Conservation (phyloP, 208 protist species). For the Crithidia sp. region DNA sequence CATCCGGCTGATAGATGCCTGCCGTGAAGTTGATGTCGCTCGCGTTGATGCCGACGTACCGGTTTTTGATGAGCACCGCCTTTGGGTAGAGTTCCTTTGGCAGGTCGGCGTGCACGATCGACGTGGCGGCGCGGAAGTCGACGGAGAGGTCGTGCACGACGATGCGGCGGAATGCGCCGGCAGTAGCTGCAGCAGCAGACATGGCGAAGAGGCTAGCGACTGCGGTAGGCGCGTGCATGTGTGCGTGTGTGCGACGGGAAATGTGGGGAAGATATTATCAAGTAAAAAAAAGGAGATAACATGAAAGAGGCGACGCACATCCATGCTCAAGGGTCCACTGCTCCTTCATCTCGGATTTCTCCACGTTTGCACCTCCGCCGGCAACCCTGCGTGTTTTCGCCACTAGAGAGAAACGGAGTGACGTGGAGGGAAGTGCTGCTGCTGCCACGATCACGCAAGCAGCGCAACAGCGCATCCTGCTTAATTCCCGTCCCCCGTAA, state of each 20-base stretch:
- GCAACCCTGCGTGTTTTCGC: no score
- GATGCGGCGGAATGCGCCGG: slow-evolving; percentile 60
- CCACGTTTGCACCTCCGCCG: no score
- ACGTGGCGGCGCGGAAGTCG: slow-evolving; percentile 65
- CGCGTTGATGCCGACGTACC: slow-evolving; percentile 87
- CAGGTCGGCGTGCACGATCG: slow-evolving; percentile 43
- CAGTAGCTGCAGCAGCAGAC: slow-evolving; percentile 11
- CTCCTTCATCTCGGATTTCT: no score
- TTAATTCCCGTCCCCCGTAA: no score
- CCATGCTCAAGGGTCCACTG: no score
- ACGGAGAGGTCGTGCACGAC: slow-evolving; percentile 68
- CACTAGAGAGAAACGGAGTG: no score
- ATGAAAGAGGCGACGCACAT: no score
- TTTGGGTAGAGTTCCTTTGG: slow-evolving; percentile 55
- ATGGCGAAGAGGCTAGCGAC: neutral
- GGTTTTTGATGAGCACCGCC: slow-evolving; percentile 78
- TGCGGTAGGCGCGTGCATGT: neutral
- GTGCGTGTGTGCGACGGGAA: neutral
- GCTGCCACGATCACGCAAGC: no score
- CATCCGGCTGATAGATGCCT: slow-evolving; percentile 78
- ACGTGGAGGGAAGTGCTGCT: no score
- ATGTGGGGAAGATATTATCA: no score
- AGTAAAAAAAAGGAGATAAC: no score
- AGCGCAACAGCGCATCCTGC: no score
- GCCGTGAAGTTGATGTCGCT: slow-evolving; percentile 92